Conservation (phyloP, 306 rosid species). For the Dryas drummondii region DNA sequence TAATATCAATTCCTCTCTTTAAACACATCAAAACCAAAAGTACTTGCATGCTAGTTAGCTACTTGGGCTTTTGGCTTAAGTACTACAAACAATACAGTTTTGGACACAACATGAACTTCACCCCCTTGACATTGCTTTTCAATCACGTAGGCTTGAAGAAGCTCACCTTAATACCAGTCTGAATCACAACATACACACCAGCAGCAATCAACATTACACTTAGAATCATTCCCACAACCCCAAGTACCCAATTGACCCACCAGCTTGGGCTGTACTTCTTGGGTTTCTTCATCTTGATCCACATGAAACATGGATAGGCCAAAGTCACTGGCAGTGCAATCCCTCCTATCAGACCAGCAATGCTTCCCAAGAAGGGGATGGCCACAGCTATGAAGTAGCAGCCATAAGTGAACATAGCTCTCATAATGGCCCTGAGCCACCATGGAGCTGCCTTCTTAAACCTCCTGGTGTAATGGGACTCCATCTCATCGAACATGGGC, state of each 20-base stretch:
- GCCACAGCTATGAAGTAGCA: conserved; percentile 46
- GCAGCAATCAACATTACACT: conserved; percentile 36
- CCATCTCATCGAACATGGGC: conserved; percentile 49
- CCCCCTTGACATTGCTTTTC: neutral
- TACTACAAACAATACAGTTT: neutral
- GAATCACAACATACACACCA: conserved; percentile 33
- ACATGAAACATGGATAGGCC: conserved; percentile 55
- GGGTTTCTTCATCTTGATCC: conserved; percentile 52
- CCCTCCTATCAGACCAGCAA: conserved; percentile 51
- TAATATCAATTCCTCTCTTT: neutral
- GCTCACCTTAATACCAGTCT: conserved; percentile 30
- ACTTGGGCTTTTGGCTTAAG: neutral
- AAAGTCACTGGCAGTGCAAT: conserved; percentile 48
- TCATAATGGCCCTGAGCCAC: conserved; percentile 43
- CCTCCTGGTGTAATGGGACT: conserved; percentile 37
- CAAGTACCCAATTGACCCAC: conserved; percentile 45
- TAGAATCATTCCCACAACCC: conserved; percentile 31
- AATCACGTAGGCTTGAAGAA: conserved; percentile 48
- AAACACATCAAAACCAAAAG: conserved; percentile 7
- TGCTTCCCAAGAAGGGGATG: conserved; percentile 39
- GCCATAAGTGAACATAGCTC: conserved; percentile 26
- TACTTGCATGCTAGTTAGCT: neutral
- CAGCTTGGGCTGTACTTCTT: conserved; percentile 30
- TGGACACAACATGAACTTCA: neutral
- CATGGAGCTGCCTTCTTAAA: conserved; percentile 42